Percentiles rank a stretch among this genome's conserved stretches.
phyloP scores from a whole-genome alignment of 176 grass and related monocot genomes.

The Miscanthus lutarioriparius region DNA sequence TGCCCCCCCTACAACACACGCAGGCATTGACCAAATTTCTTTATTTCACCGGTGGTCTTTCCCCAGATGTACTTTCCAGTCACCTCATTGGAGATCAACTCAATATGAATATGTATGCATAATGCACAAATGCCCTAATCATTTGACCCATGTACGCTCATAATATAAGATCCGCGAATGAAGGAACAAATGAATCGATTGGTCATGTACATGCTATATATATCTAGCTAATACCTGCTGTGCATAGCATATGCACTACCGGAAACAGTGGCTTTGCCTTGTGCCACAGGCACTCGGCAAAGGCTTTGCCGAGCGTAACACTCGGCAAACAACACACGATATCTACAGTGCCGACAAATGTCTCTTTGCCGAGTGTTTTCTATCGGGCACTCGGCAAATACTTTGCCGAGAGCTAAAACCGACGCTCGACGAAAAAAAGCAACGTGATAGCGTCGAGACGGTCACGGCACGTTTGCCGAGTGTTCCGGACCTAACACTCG shows the following conservation, averaged over 20 bases:
- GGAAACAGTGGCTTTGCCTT: too few relatives aligned
- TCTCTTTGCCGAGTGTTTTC: too few relatives aligned
- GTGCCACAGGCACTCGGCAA: too few relatives aligned
- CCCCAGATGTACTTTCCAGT: not conserved
- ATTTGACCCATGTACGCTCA: slow-evolving; percentile 40
- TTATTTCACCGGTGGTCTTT: not conserved
- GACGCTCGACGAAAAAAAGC: too few relatives aligned
- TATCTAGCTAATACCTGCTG: not conserved
- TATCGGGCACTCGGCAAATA: too few relatives aligned
- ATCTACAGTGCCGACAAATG: too few relatives aligned
- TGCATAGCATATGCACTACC: slow-evolving; percentile 16
- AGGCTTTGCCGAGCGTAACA: too few relatives aligned
- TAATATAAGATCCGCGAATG: slow-evolving; percentile 37
- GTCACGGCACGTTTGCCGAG: too few relatives aligned
- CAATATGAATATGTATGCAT: not conserved
- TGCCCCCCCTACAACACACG: not conserved
- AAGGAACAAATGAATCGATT: slow-evolving; percentile 8
- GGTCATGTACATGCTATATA: not conserved
- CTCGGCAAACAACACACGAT: too few relatives aligned
- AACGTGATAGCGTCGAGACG: too few relatives aligned
- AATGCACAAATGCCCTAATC: not conserved
- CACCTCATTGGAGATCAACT: not conserved
- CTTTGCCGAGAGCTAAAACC: too few relatives aligned
- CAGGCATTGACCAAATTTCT: not conserved
- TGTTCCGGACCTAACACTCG: too few relatives aligned